Conservation (phyloP, 306 rosid genomes). For the Gleditsia sinensis region DNA sequence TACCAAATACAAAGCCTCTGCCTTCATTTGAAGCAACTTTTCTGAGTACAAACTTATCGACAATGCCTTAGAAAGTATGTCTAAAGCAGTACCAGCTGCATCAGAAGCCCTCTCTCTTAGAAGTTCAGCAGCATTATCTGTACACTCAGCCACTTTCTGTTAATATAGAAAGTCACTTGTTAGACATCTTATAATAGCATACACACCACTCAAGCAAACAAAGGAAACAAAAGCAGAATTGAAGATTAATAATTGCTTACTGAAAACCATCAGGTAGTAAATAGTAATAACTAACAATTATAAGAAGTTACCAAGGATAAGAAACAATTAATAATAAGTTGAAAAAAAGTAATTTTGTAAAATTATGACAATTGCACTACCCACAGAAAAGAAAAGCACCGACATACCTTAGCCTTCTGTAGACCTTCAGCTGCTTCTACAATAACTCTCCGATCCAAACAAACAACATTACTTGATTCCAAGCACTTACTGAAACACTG, state of each 20-base stretch:
- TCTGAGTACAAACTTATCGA: slow-evolving; percentile 78
- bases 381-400: slow-evolving; percentile 33
- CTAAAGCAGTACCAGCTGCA: slow-evolving; percentile 71
- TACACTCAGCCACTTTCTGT: slow-evolving; percentile 71
- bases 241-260: slow-evolving; percentile 23
- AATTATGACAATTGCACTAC: slow-evolving; percentile 19
- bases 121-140: slow-evolving; percentile 56
- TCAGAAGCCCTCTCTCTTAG: slow-evolving; percentile 64
- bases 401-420: slow-evolving; percentile 80
- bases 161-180: slow-evolving; percentile 33
- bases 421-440: slow-evolving; percentile 89
- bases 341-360: slow-evolving; percentile 21
- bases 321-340: slow-evolving; percentile 7
- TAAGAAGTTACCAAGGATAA: slow-evolving; percentile 13
- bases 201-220: not conserved
- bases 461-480: slow-evolving; percentile 60
- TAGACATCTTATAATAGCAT: slow-evolving; percentile 23
- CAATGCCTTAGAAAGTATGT: slow-evolving; percentile 65
- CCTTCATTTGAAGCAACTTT: slow-evolving; percentile 86
- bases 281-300: slow-evolving; percentile 9
- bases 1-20: slow-evolving; percentile 81
- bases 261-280: slow-evolving; percentile 14
- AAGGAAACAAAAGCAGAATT: slow-evolving; percentile 11
- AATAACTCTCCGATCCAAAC: slow-evolving; percentile 83
- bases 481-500: slow-evolving; percentile 59